Evolutionary conservation across 2,329 filamentous ascomycete species (phyloP).

Genomic region (Botrytis fragariae): DNA sequence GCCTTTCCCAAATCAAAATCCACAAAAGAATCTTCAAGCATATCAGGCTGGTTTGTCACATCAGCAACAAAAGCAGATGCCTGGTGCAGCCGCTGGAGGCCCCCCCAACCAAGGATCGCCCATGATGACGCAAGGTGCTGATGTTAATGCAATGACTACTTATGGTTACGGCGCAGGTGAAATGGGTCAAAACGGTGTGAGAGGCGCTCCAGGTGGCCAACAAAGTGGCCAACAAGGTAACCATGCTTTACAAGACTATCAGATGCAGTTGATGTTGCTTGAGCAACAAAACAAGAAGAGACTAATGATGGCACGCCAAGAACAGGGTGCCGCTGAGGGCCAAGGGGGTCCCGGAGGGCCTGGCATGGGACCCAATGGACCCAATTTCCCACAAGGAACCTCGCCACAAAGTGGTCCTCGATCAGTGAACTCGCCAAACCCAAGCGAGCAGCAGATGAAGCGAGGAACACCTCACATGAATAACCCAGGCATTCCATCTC

Average conservation of each 20-base stretch:
- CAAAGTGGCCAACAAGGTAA: constrained; percentile 55
- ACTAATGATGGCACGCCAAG: constrained; percentile 76
- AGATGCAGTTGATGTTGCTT: constrained; percentile 84
- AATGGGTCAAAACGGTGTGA: constrained; percentile 57
- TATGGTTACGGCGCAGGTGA: constrained; percentile 62
- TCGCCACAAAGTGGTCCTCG: constrained; percentile 66
- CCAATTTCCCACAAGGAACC: constrained; percentile 64
- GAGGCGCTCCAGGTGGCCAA: constrained; percentile 56
- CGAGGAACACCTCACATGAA: constrained; percentile 73
- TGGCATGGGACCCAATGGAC: constrained; percentile 55
- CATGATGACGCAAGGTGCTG: constrained; percentile 73
- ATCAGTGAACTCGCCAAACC: constrained; percentile 72
- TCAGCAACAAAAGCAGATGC: constrained; percentile 70
- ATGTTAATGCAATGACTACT: constrained; percentile 54
- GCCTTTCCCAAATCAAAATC: constrained; percentile 45
- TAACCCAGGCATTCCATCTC: constrained; percentile 66
- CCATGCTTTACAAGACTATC: constrained; percentile 81
- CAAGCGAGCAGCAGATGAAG: constrained; percentile 76
- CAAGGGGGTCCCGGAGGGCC: constrained; percentile 47
- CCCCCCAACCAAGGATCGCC: constrained; percentile 77
- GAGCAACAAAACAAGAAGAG: constrained; percentile 88
- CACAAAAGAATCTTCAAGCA: constrained; percentile 71
- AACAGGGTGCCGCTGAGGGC: constrained; percentile 63
- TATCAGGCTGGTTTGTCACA: constrained; percentile 83
- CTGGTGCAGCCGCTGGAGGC: constrained; percentile 72